A percentile compares a stretch with the other conserved stretches of the same genome.
Evolutionary conservation across 805 yeast species (phyloP).

Genomic region (Saccharomycopsis guyanensis): DNA sequence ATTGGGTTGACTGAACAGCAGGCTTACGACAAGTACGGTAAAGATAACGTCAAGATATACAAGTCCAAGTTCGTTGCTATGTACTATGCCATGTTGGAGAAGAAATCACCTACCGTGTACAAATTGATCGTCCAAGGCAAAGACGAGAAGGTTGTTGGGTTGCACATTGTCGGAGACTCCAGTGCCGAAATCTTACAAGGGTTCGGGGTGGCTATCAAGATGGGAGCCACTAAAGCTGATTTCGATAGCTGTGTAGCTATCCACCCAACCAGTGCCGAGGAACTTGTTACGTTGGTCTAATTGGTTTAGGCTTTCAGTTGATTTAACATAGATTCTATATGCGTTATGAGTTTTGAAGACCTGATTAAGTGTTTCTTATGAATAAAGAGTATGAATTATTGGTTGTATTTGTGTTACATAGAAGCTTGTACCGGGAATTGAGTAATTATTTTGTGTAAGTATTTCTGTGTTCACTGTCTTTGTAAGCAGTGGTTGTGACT

Average conservation of each 20-base stretch:
- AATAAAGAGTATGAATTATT: too few species aligned
- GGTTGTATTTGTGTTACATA: too few species aligned
- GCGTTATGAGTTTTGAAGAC: too few species aligned
- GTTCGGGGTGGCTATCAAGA: constrained; percentile 94
- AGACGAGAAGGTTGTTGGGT: constrained; percentile 90
- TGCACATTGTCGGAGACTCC: constrained; percentile 87
- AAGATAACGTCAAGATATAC: constrained; percentile 73
- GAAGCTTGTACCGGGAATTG: too few species aligned
- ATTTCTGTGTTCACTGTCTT: too few species aligned
- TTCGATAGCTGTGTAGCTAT: constrained; percentile 96
- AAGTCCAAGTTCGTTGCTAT: constrained; percentile 78
- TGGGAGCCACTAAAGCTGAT: constrained; percentile 98
- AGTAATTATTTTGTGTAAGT: too few species aligned
- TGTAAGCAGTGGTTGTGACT: too few species aligned
- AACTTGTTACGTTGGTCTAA: constrained; percentile 73
- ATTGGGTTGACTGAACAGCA: constrained; percentile 78
- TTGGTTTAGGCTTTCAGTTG: not conserved
- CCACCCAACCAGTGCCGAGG: constrained; percentile 98
- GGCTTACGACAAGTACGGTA: constrained; percentile 74
- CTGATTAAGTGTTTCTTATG: too few species aligned
- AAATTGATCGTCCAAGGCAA: constrained; percentile 71
- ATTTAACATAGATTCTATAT: too few species aligned
- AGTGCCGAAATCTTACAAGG: constrained; percentile 95
- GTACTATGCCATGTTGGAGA: constrained; percentile 83
- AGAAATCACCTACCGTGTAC: constrained; percentile 81